Evolutionary conservation across 2,329 filamentous ascomycete species (phyloP), one percentile per base, ranked within the genome.

Genomic region (Aspergillus sp.): DNA sequence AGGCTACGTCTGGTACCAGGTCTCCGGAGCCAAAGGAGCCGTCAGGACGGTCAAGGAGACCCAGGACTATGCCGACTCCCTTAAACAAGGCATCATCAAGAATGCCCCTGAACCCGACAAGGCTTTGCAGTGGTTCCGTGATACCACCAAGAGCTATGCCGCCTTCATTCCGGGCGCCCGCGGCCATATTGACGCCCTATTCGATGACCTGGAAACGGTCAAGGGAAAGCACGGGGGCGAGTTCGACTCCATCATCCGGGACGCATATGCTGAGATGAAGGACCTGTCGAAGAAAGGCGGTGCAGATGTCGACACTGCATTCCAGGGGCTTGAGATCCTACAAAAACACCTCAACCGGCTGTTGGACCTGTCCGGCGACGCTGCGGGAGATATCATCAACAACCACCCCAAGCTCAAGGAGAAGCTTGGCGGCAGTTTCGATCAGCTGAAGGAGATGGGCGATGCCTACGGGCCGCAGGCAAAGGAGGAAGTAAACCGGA

Each of bases 381-480:
- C 86, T 1, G 76, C 84, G 0, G 74, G 78, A 22, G 85, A 91
- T 61, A 83, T 92, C 42, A 72, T 91, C 51, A 82, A 91, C 66
- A 90, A 90, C 69, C 89, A 92, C 70, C 89, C 89, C 0, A 73
- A 88, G 64, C 67, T 90, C 19, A 90, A 90, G 79, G 83, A 91
- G 68, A 87, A 89, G 75, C 75, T 91, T 8, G 89, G 89, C 13
- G 85, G 83, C 11, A 86, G 83, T 64, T 74, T 89, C 45, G 83
- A 89, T 50, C 83, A 89, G 70, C 77, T 92, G 50, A 89, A 90
- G 80, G 73, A 86, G 63, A 81, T 90, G 73, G 86, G 86, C 24
- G 83, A 90, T 13, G 79, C 85, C 58, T 88, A 89, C 66, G 89
- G 89, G 0, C 89, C 89, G 0, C 87, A 91, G 68, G 89, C 87